Conservation (phyloP, 2,329 filamentous ascomycete genomes). For the Nemania sp. region DNA sequence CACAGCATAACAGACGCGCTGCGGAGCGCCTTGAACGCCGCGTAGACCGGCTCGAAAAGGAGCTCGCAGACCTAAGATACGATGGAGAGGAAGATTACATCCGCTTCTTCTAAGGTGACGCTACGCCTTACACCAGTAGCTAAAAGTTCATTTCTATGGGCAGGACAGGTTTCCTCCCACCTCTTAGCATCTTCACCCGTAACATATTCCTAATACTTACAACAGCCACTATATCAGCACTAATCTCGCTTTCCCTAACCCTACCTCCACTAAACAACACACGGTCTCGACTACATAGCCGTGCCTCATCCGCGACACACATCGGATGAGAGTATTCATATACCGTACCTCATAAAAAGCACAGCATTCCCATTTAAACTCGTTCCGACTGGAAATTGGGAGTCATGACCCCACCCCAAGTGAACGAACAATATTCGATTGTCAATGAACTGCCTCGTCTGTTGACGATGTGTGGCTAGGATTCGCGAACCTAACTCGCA, state of each 20-base stretch:
- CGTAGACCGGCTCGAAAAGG: neutral
- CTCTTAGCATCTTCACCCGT: too few relatives aligned
- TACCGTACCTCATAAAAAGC: neutral
- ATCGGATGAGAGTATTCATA: neutral
- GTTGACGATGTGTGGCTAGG: constrained; percentile 8
- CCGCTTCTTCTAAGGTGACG: neutral
- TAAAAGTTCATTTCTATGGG: too few relatives aligned
- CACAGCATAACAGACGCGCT: constrained; percentile 15
- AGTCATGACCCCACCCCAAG: constrained; percentile 23
- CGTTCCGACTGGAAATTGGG: neutral
- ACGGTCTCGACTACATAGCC: neutral
- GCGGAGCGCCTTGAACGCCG: constrained; percentile 7
- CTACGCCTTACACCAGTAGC: too few relatives aligned
- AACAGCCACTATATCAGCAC: too few relatives aligned
- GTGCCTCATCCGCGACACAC: neutral
- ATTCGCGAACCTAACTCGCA: constrained; percentile 20
- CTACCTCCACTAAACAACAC: too few relatives aligned
- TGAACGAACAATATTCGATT: neutral
- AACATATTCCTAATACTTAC: too few relatives aligned
- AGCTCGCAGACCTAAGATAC: neutral
- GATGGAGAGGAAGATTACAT: constrained; percentile 1
- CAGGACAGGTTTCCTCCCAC: too few relatives aligned
- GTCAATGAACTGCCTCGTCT: neutral
- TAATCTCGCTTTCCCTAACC: too few relatives aligned
- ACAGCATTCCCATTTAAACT: neutral